Percentiles rank a stretch among this genome's conserved stretches.
phyloP scores from a whole-genome alignment of 768 basidiomycete genomes.

The Lactifluus hygrophoroides region DNA sequence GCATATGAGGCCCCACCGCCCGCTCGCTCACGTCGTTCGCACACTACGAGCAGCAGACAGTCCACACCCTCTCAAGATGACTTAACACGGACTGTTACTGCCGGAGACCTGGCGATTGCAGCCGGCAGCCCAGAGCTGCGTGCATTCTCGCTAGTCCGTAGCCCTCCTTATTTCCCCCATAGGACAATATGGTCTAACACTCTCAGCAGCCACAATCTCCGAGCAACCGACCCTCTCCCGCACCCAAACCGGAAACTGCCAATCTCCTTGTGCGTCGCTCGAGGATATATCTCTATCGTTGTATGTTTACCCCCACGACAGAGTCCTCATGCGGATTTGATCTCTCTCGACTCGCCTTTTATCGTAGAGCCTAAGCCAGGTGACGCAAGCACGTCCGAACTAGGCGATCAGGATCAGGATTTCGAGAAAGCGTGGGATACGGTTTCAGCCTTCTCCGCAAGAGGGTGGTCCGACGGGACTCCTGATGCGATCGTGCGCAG shows the following conservation, averaged over 20 bases:
- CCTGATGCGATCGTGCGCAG: slow-evolving; percentile 46
- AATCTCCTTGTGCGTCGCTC: neutral
- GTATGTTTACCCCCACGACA: slow-evolving; percentile 16
- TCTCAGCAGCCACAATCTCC: neutral
- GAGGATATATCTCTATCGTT: neutral
- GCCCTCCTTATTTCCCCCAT: neutral
- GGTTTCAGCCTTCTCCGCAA: slow-evolving; percentile 32
- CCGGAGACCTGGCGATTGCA: slow-evolving; percentile 20
- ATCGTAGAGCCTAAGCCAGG: slow-evolving; percentile 34
- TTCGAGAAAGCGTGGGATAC: slow-evolving; percentile 54
- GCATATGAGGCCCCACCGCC: slow-evolving; percentile 60
- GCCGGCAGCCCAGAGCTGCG: slow-evolving; percentile 20
- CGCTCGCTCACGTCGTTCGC: slow-evolving; percentile 28
- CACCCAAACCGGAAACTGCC: neutral
- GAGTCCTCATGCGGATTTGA: slow-evolving; percentile 46
- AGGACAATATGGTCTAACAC: neutral
- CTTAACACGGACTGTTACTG: slow-evolving; percentile 20
- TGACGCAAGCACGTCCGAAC: slow-evolving; percentile 1
- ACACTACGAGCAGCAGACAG: slow-evolving; percentile 29
- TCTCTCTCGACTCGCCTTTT: slow-evolving; percentile 68
- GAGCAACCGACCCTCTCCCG: slow-evolving; percentile 9
- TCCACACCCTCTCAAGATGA: slow-evolving; percentile 28
- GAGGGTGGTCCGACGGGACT: slow-evolving; percentile 63
- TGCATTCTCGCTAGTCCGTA: slow-evolving; percentile 15
- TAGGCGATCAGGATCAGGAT: slow-evolving; percentile 26